Percentiles rank a stretch among this genome's conserved stretches.
These are phyloP conservation scores for Elaeagnus macrophylla DNA, from an alignment of 306 rosid species.

Conservation along the genomic window DNA sequence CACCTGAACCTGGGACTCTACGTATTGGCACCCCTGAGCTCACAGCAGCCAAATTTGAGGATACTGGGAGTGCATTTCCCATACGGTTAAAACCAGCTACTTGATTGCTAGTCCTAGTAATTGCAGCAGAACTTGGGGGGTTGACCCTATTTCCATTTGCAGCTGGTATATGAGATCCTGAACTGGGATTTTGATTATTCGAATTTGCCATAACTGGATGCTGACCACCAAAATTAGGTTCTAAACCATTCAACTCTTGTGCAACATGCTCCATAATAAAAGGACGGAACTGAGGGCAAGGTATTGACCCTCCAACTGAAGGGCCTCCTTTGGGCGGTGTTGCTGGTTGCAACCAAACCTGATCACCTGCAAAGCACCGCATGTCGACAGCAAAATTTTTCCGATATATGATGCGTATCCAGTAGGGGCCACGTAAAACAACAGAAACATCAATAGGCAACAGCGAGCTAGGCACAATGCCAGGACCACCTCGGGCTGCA, in stretches of 20 bases:
- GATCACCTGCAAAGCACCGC: slow-evolving; percentile 99
- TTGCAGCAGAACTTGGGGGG: slow-evolving; percentile 58
- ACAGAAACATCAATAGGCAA: slow-evolving; percentile 99
- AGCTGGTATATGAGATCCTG: slow-evolving; percentile 50
- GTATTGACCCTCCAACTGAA: slow-evolving; percentile 82
- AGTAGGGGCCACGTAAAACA: slow-evolving; percentile 94
- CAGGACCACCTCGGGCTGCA: slow-evolving; percentile 94
- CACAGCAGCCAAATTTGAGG: slow-evolving; percentile 69
- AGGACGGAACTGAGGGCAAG: slow-evolving; percentile 98
- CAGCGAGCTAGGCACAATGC: slow-evolving; percentile 95
- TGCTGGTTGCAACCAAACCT: slow-evolving; percentile 99
- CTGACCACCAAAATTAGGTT: slow-evolving; percentile 64
- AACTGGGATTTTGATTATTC: slow-evolving; percentile 56
- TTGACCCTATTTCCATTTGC: slow-evolving; percentile 76
- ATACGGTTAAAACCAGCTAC: slow-evolving; percentile 60
- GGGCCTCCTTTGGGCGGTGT: slow-evolving; percentile 92
- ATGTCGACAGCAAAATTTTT: slow-evolving; percentile 95
- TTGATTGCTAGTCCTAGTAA: slow-evolving; percentile 73
- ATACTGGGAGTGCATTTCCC: slow-evolving; percentile 70
- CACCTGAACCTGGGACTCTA: slow-evolving; percentile 83
- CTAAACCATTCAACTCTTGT: slow-evolving; percentile 88
- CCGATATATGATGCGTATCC: slow-evolving; percentile 93
- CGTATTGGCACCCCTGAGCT: slow-evolving; percentile 55
- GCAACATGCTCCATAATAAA: slow-evolving; percentile 99
- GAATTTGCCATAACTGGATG: slow-evolving; percentile 58